A percentile compares a stretch with the other conserved stretches of the same genome.
Conservation (phyloP, 495 filamentous ascomycete species). For the Talaromyces nanjingensis region DNA sequence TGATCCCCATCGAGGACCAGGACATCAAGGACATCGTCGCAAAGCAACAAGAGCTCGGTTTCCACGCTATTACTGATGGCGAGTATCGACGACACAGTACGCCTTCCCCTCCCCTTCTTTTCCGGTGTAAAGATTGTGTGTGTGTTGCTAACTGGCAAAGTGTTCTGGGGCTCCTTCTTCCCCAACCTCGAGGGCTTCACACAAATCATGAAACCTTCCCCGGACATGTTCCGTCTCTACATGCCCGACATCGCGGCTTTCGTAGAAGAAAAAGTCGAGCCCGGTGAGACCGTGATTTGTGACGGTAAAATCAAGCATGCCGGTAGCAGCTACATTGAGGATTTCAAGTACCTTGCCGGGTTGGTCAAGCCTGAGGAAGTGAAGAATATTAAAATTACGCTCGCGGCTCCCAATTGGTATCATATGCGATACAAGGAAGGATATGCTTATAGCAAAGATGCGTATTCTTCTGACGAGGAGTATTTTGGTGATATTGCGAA, state of each 20-base stretch:
- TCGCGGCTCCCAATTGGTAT: constrained; percentile 69
- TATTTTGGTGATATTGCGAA: constrained; percentile 71
- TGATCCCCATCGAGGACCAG: constrained; percentile 52
- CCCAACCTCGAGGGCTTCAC: constrained; percentile 66
- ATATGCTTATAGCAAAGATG: constrained; percentile 56
- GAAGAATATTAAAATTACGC: constrained; percentile 62
- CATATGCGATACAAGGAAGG: constrained; percentile 68
- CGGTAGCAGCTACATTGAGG: constrained; percentile 52
- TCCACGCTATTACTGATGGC: constrained; percentile 64
- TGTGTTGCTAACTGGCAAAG: no score
- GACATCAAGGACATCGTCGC: constrained; percentile 61
- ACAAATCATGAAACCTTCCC: constrained; percentile 49
- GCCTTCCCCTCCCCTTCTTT: constrained; percentile 6
- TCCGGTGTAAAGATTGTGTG: constrained; percentile 6
- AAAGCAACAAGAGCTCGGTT: constrained; percentile 58
- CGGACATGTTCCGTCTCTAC: constrained; percentile 63
- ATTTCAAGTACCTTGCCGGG: constrained; percentile 63
- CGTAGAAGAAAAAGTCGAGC: constrained; percentile 62
- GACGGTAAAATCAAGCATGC: constrained; percentile 65
- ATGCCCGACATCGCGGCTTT: constrained; percentile 76
- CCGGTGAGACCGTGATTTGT: constrained; percentile 67
- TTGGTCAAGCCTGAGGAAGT: constrained; percentile 51
- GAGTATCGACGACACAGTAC: constrained; percentile 65
- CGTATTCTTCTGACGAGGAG: constrained; percentile 59
- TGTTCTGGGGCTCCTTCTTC: constrained; percentile 72